Percentiles rank a stretch among this genome's conserved stretches.
Evolutionary conservation across 2,329 filamentous ascomycete species (phyloP).

Genomic region (Xylaria sp.): DNA sequence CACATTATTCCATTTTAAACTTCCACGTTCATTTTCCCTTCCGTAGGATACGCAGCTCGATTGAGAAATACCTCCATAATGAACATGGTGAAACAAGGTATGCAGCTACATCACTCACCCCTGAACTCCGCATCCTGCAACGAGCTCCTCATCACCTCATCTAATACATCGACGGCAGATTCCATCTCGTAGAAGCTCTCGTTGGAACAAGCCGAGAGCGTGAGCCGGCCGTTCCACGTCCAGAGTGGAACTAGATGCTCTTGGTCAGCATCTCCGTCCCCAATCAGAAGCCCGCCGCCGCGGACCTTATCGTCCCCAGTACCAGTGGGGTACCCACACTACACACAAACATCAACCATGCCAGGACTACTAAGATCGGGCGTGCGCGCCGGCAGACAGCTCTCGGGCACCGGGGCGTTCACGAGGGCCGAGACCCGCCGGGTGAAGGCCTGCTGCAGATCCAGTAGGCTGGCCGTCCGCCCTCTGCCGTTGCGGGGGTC

Average conservation of each 20-base stretch:
- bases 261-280: conserved; percentile 23
- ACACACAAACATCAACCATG: conserved; percentile 17
- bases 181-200: conserved; percentile 6
- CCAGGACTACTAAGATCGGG: conserved; percentile 28
- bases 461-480: conserved; percentile 15
- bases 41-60: too few relatives aligned
- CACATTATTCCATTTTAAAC: too few relatives aligned
- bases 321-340: conserved; percentile 2
- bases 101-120: too few relatives aligned
- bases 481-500: conserved; percentile 22
- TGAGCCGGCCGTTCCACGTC: conserved; percentile 22
- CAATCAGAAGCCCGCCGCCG: conserved; percentile 20
- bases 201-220: conserved; percentile 13
- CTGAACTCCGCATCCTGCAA: conserved; percentile 8
- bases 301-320: neutral
- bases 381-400: conserved; percentile 18
- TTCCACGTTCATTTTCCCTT: too few relatives aligned
- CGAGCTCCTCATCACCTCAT: conserved; percentile 4
- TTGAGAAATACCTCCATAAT: too few relatives aligned
- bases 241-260: conserved; percentile 24
- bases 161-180: conserved; percentile 5
- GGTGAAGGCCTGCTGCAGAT: conserved; percentile 14
- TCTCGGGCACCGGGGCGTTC: conserved; percentile 4
- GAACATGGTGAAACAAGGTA: too few relatives aligned
- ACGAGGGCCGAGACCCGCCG: conserved; percentile 15